Percentiles rank a stretch among this genome's conserved stretches.
Evolutionary conservation across 352 stramenopile genomes (phyloP).

Genomic region (Globisporangium sylvaticum): DNA sequence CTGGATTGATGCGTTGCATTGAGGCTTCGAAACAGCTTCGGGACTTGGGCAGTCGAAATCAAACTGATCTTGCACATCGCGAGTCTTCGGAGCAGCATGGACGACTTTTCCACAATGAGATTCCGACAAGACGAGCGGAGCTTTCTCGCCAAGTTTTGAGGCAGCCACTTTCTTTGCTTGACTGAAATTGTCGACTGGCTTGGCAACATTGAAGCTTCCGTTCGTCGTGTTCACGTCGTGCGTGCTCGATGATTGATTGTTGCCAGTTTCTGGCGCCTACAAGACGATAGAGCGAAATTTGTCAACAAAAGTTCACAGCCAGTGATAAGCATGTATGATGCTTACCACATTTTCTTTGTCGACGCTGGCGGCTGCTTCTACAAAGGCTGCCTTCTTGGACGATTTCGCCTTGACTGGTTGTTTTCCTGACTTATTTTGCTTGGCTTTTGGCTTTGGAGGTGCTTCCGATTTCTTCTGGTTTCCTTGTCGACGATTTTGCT

Average conservation of each 20-base stretch:
- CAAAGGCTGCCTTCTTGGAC: not conserved
- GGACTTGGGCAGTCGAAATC: not conserved
- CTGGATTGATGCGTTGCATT: not conserved
- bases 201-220: not conserved
- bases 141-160: not conserved
- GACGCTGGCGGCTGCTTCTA: not conserved
- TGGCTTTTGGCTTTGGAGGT: not conserved
- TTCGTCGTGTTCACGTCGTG: not conserved
- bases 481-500: not conserved
- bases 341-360: conserved; percentile 12
- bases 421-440: conserved; percentile 3
- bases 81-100: not conserved
- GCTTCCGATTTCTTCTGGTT: not conserved
- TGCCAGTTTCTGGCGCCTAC: not conserved
- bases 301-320: not conserved
- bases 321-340: not conserved
- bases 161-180: not conserved
- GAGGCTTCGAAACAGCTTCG: not conserved
- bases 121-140: not conserved
- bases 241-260: not conserved
- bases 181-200: not conserved
- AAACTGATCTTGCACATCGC: not conserved
- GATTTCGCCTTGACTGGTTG: not conserved
- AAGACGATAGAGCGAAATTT: not conserved
- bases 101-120: not conserved